Conservation (phyloP, 2,329 filamentous ascomycete species). For the Tolypocladium ophioglossoides region DNA sequence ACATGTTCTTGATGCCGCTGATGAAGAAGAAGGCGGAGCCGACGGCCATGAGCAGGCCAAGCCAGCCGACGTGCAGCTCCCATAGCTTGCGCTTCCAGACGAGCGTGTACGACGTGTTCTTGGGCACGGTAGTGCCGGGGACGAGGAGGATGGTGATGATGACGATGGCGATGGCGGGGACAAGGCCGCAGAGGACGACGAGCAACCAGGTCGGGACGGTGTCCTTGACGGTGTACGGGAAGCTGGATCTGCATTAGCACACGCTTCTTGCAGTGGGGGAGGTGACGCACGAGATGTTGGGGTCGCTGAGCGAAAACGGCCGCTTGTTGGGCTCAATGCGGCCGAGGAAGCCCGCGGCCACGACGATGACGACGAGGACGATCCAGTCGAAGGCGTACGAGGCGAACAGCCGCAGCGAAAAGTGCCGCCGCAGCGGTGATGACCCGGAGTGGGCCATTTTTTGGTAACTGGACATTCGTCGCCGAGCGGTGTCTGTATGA, state of each 20-base stretch:
- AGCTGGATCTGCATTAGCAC: slow-evolving; percentile 31
- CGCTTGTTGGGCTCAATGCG: slow-evolving; percentile 52
- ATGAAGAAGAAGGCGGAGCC: slow-evolving; percentile 70
- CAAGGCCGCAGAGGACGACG: slow-evolving; percentile 48
- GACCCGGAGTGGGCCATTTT: slow-evolving; percentile 15
- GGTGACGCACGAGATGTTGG: slow-evolving; percentile 56
- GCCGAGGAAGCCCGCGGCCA: slow-evolving; percentile 48
- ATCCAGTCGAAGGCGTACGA: slow-evolving; percentile 71
- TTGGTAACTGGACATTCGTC: slow-evolving; percentile 16
- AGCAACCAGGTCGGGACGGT: slow-evolving; percentile 60
- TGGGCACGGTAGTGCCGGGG: slow-evolving; percentile 58
- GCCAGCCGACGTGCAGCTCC: slow-evolving; percentile 80
- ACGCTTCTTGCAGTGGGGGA: not conserved
- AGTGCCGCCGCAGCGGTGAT: slow-evolving; percentile 10
- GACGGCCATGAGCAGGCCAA: slow-evolving; percentile 67
- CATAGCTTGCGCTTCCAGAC: slow-evolving; percentile 78
- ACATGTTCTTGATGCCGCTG: slow-evolving; percentile 72
- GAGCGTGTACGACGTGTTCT: slow-evolving; percentile 49
- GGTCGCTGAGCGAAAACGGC: slow-evolving; percentile 61
- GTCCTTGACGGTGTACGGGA: slow-evolving; percentile 59
- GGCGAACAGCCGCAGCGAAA: slow-evolving; percentile 31
- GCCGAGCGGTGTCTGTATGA: not conserved
- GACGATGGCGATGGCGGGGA: slow-evolving; percentile 58
- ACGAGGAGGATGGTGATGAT: slow-evolving; percentile 60
- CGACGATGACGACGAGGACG: slow-evolving; percentile 48